Conservation (phyloP, 441 rosid species). For the Francoa sonchifolia region DNA sequence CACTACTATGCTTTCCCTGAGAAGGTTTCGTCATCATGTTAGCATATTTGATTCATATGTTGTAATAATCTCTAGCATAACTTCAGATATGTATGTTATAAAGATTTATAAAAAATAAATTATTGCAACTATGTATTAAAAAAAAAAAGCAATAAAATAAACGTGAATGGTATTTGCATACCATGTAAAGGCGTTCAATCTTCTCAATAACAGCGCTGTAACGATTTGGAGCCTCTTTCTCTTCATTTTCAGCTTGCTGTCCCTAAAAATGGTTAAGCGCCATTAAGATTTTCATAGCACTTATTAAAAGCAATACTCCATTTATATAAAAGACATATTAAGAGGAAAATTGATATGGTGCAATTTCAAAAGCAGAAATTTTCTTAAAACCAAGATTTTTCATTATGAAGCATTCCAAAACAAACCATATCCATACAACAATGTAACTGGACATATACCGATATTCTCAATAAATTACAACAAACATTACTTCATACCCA, state of each 20-base stretch:
- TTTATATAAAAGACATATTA: neutral
- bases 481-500: too few relatives aligned
- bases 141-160: neutral
- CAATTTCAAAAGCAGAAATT: too few relatives aligned
- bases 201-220: conserved; percentile 96
- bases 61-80: conserved; percentile 1
- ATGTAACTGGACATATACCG: too few relatives aligned
- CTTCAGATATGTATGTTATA: too few relatives aligned
- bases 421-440: too few relatives aligned
- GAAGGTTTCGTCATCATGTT: conserved; percentile 13
- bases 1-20: conserved; percentile 96
- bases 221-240: conserved; percentile 56
- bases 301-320: neutral
- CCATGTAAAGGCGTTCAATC: conserved; percentile 97
- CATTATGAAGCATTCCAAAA: too few relatives aligned
- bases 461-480: too few relatives aligned
- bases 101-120: conserved; percentile 1
- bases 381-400: too few relatives aligned
- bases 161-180: conserved; percentile 12
- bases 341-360: too few relatives aligned
- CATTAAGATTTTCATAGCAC: conserved; percentile 7
- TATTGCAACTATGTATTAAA: neutral
- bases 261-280: conserved; percentile 30
- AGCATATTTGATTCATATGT: conserved; percentile 9
- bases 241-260: conserved; percentile 37